Conservation (phyloP, 2,329 filamentous ascomycete genomes). For the Trichoderma sp. region DNA sequence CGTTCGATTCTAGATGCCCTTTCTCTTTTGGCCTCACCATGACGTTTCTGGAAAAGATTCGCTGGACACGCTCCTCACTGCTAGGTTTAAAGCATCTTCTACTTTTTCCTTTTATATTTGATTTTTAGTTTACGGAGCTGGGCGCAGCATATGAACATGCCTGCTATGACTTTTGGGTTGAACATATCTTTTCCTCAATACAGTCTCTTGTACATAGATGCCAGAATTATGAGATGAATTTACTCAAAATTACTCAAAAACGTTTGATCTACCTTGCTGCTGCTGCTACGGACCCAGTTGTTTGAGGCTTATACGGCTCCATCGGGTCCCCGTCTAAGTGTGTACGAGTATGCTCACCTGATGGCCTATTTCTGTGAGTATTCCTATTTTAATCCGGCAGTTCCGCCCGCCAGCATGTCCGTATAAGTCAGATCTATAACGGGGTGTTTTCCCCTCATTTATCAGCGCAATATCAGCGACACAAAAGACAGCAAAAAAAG, state of each 20-base stretch:
- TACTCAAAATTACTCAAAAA: not conserved
- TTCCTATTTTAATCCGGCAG: not conserved
- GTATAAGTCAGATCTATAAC: not conserved
- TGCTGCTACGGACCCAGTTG: not conserved
- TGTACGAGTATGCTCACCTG: not conserved
- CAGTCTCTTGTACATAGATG: slow-evolving; percentile 20
- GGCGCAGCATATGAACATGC: slow-evolving; percentile 13
- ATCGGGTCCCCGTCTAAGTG: not conserved
- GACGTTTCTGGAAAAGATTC: not conserved
- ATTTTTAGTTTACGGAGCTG: slow-evolving; percentile 11
- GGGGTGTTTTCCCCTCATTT: not conserved
- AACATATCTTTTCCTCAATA: slow-evolving; percentile 8
- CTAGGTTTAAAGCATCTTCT: slow-evolving; percentile 3
- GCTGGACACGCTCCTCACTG: not conserved
- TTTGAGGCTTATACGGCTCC: not conserved
- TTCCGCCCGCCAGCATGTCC: not conserved
- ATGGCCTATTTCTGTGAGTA: not conserved
- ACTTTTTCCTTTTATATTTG: not conserved
- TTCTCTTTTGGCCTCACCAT: not conserved
- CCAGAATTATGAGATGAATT: slow-evolving; percentile 10
- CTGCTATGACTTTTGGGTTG: slow-evolving; percentile 15
- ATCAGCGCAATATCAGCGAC: not conserved
- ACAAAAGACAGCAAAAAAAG: too few relatives aligned
- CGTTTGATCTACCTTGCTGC: not conserved
- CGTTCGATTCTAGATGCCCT: not conserved